phyloP scores from a whole-genome alignment of 208 protist species.

The Leishmania braziliensis region DNA sequence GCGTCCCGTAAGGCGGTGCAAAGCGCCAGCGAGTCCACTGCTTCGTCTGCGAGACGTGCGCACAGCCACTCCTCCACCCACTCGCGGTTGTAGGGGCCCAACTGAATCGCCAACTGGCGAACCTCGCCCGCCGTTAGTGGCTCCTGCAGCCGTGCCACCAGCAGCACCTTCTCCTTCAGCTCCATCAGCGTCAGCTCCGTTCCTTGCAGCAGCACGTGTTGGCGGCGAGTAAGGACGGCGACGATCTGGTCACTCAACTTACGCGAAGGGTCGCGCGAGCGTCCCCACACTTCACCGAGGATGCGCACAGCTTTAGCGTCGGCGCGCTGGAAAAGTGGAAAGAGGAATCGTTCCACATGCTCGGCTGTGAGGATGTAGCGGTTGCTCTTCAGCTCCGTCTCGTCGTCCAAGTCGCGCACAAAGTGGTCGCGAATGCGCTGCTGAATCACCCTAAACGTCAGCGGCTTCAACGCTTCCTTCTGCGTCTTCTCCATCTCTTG shows the following conservation, averaged over 20 bases:
- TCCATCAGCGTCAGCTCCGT: slow-evolving; percentile 52
- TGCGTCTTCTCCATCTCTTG: slow-evolving; percentile 7
- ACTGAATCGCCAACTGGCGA: slow-evolving; percentile 31
- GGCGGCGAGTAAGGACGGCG: slow-evolving; percentile 48
- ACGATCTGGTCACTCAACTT: slow-evolving; percentile 49
- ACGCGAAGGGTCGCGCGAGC: slow-evolving; percentile 28
- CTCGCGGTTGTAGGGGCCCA: slow-evolving; percentile 36
- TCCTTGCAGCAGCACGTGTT: slow-evolving; percentile 45
- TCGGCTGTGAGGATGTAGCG: slow-evolving; percentile 31
- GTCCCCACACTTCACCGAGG: slow-evolving; percentile 27
- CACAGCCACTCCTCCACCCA: slow-evolving; percentile 36
- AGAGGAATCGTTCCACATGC: slow-evolving; percentile 29
- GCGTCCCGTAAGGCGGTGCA: slow-evolving; percentile 32
- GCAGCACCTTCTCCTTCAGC: slow-evolving; percentile 58
- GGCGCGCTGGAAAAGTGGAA: slow-evolving; percentile 25
- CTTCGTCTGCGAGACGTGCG: background rate
- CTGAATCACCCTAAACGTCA: slow-evolving; percentile 37
- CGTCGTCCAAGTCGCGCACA: slow-evolving; percentile 33
- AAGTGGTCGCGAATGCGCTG: slow-evolving; percentile 38
- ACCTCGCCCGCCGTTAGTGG: slow-evolving; percentile 27
- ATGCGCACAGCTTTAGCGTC: slow-evolving; percentile 25
- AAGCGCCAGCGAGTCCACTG: slow-evolving; percentile 16
- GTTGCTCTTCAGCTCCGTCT: slow-evolving; percentile 10
- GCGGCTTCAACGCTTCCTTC: slow-evolving; percentile 4
- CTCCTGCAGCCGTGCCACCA: slow-evolving; percentile 55